phyloP scores from a whole-genome alignment of 257 asterid genomes.

The Rubia yunnanensis region DNA sequence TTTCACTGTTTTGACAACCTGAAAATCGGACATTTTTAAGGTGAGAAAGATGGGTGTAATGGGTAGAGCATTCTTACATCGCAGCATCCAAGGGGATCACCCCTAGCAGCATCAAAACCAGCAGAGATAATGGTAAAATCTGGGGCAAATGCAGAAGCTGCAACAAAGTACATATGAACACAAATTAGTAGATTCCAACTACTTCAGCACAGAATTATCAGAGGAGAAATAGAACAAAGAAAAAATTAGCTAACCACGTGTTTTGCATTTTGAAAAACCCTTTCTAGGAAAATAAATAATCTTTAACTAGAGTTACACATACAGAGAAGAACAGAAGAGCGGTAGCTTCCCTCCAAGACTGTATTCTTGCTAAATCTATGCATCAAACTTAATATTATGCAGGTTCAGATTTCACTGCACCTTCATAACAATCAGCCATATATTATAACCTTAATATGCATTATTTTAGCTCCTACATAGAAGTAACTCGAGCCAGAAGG shows the following conservation, averaged over 20 bases:
- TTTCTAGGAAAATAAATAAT: background rate
- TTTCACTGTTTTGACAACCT: background rate
- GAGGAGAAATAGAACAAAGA: background rate
- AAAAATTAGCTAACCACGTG: background rate
- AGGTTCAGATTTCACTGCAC: background rate
- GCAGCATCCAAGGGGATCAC: conserved; percentile 98
- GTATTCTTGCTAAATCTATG: background rate
- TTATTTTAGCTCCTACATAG: background rate
- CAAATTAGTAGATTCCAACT: conserved; percentile 23
- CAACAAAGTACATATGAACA: conserved; percentile 12
- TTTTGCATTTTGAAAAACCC: background rate
- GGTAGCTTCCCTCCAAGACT: background rate
- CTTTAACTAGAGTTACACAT: background rate
- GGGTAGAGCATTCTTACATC: conserved; percentile 46
- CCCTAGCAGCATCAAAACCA: conserved; percentile 99
- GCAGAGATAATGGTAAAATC: conserved; percentile 95
- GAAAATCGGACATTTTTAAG: background rate
- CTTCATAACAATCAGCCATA: background rate
- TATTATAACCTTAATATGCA: background rate
- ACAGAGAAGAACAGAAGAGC: too few relatives aligned
- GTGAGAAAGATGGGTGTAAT: background rate
- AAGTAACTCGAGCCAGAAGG: background rate
- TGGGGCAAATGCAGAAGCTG: conserved; percentile 85
- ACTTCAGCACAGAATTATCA: conserved; percentile 8
- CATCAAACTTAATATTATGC: background rate